Evolutionary conservation across 257 asterid species (phyloP).

Genomic region (Phtheirospermum japonicum): DNA sequence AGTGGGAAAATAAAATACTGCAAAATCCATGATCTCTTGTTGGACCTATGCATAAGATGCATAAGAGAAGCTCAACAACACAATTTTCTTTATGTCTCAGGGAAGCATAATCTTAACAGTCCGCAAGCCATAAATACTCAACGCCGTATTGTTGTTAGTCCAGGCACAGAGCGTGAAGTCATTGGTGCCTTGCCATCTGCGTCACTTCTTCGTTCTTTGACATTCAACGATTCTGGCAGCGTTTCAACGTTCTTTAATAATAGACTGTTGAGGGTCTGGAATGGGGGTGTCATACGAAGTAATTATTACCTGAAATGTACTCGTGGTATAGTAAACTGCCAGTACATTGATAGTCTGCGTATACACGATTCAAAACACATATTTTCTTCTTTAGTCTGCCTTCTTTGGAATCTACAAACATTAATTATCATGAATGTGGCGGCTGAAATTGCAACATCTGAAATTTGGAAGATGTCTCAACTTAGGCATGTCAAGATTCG

Average conservation of each 20-base stretch:
- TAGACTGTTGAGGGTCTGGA: neutral
- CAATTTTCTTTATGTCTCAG: neutral
- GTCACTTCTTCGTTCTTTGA: neutral
- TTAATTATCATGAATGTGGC: neutral
- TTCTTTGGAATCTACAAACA: slow-evolving; percentile 1
- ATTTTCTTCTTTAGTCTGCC: neutral
- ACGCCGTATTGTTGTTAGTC: neutral
- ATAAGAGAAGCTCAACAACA: neutral
- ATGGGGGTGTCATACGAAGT: too few relatives aligned
- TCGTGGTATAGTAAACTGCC: neutral
- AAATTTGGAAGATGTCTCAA: slow-evolving; percentile 1
- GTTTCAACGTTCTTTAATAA: neutral
- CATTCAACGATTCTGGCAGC: neutral
- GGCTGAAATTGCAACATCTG: neutral
- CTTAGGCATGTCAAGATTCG: neutral
- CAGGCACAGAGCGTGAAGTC: neutral
- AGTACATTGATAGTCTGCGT: neutral
- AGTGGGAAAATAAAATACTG: slow-evolving; percentile 1
- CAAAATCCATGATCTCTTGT: neutral
- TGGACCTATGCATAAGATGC: neutral
- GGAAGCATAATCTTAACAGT: neutral
- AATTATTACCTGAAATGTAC: neutral
- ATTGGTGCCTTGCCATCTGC: neutral
- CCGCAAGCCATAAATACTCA: neutral
- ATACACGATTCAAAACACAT: too few relatives aligned